phyloP scores from a whole-genome alignment of 139 green algal genomes.

The Chlamydomonas applanata region DNA sequence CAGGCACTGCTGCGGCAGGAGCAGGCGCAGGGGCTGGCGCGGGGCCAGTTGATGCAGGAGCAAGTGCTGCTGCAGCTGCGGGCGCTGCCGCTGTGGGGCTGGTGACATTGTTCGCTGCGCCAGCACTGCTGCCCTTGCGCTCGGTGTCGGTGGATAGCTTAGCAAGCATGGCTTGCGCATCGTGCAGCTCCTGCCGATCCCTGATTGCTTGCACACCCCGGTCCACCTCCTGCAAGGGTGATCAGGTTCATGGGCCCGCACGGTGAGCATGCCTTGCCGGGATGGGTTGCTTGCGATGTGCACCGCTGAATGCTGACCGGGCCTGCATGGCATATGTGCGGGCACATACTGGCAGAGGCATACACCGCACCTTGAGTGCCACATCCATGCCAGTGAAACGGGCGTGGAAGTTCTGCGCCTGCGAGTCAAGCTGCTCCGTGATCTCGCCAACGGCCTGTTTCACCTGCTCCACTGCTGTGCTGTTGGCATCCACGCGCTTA shows the following conservation, averaged over 20 bases:
- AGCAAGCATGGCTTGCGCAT: conserved; percentile 57
- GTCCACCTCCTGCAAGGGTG: conserved; percentile 47
- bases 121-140: not conserved
- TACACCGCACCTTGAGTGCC: too few relatives aligned
- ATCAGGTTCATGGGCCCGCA: too few relatives aligned
- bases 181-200: conserved; percentile 58
- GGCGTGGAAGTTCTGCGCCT: conserved; percentile 30
- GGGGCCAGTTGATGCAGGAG: conserved; percentile 11
- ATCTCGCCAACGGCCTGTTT: conserved; percentile 28
- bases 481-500: conserved; percentile 30
- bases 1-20: not conserved
- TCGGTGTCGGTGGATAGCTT: conserved; percentile 17
- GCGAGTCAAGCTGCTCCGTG: conserved; percentile 24
- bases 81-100: conserved; percentile 18
- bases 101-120: conserved; percentile 1
- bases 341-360: too few relatives aligned
- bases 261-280: too few relatives aligned
- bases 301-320: too few relatives aligned
- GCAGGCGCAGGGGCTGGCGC: conserved; percentile 16
- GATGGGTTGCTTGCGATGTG: too few relatives aligned
- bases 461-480: conserved; percentile 16
- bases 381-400: conserved; percentile 25
- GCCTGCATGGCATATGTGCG: too few relatives aligned
- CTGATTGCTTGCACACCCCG: conserved; percentile 58
- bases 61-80: not conserved